Conservation (phyloP, 2,329 filamentous ascomycete species). For the Epichloe festucae region DNA sequence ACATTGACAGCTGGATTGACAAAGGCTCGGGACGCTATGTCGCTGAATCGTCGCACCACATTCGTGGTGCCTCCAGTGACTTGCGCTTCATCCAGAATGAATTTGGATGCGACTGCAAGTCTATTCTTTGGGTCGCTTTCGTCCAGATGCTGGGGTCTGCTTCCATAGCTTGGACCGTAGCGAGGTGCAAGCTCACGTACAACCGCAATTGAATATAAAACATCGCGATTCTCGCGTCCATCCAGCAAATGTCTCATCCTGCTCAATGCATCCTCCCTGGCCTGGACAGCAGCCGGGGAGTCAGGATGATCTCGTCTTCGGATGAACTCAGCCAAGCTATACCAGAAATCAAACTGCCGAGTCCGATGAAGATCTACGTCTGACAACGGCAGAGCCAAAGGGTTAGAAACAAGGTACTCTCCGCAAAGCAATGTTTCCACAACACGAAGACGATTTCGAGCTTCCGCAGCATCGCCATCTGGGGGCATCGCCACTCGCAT, state of each 20-base stretch:
- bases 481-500: conserved; percentile 26
- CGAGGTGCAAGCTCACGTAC: conserved; percentile 61
- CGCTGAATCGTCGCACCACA: conserved; percentile 56
- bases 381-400: conserved; percentile 36
- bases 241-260: conserved; percentile 60
- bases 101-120: conserved; percentile 55
- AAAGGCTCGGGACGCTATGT: conserved; percentile 50
- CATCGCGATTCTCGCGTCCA: conserved; percentile 74
- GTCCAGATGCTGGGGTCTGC: conserved; percentile 45
- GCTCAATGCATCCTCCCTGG: conserved; percentile 55
- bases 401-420: conserved; percentile 47
- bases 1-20: conserved; percentile 39
- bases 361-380: conserved; percentile 40
- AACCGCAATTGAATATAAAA: conserved; percentile 79
- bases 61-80: conserved; percentile 59
- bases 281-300: conserved; percentile 28
- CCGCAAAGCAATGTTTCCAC: conserved; percentile 68
- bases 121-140: conserved; percentile 55
- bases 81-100: conserved; percentile 51
- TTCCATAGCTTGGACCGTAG: conserved; percentile 45
- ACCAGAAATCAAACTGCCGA: conserved; percentile 72
- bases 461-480: conserved; percentile 48
- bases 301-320: conserved; percentile 45
- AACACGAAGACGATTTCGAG: conserved; percentile 57
- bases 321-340: conserved; percentile 54